These are phyloP conservation scores for Cotoneaster glaucophyllus DNA, from an alignment of 306 rosid species.

Conservation along the genomic window DNA sequence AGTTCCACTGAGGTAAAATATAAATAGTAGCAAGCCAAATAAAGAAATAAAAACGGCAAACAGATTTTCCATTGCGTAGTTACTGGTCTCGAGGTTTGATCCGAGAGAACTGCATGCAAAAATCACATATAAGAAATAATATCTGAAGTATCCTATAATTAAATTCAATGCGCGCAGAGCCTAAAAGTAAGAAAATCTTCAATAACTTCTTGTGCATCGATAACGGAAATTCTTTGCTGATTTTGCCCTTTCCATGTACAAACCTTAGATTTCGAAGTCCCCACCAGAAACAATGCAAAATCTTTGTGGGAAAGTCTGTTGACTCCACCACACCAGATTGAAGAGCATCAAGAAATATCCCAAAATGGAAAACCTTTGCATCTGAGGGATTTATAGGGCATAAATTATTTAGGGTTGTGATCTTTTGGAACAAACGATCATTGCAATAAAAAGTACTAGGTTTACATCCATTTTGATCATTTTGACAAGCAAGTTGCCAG, in stretches of 20 bases:
- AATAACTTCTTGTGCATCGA: neutral
- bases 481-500: neutral
- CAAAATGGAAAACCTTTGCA: neutral
- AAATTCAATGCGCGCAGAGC: neutral
- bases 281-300: neutral
- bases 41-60: neutral
- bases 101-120: neutral
- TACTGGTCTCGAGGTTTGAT: neutral
- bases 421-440: neutral
- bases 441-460: neutral
- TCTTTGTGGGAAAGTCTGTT: neutral
- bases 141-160: neutral
- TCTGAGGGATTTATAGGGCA: neutral
- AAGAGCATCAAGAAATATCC: neutral
- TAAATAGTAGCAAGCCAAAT: neutral
- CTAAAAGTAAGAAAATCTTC: neutral
- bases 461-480: neutral
- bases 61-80: neutral
- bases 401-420: neutral
- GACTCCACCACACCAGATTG: neutral
- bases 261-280: conserved; percentile 1
- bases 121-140: neutral
- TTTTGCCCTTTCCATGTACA: neutral
- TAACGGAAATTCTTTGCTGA: too few relatives aligned
- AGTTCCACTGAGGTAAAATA: neutral